Percentiles rank a stretch among this genome's conserved stretches.
phyloP scores from a whole-genome alignment of 208 protist species.

The Histomonas meleagridis region DNA sequence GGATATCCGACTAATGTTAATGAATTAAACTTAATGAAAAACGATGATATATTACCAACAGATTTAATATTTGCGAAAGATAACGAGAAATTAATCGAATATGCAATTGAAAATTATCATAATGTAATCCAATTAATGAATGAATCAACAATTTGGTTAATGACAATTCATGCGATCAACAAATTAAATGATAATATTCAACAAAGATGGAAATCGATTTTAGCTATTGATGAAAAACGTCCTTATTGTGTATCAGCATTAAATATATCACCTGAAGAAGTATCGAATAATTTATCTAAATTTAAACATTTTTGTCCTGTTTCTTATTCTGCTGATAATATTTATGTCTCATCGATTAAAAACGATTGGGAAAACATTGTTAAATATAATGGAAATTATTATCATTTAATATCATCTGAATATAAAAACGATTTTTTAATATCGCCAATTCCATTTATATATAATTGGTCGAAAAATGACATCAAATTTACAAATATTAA shows the following conservation, averaged over 20 bases:
- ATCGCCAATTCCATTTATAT: background rate
- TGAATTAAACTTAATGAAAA: background rate
- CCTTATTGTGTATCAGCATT: background rate
- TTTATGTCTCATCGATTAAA: background rate
- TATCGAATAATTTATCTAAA: background rate
- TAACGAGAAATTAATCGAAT: background rate
- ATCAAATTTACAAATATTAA: background rate
- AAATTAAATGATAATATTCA: slow-evolving; percentile 22
- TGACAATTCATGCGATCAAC: background rate
- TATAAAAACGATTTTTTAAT: background rate
- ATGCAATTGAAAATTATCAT: slow-evolving; percentile 8
- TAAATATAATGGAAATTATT: background rate
- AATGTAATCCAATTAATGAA: background rate
- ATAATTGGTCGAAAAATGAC: background rate
- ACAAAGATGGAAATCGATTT: background rate
- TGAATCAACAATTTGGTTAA: background rate
- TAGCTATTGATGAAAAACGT: background rate
- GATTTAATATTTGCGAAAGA: slow-evolving; percentile 1
- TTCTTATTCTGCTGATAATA: background rate
- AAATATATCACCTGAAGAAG: background rate
- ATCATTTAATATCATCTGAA: background rate
- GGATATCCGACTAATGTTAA: background rate
- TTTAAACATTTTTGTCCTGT: background rate
- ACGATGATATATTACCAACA: background rate
- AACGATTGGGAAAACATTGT: slow-evolving; percentile 31